Evolutionary conservation across 2,329 filamentous ascomycete genomes (phyloP), one percentile per base, ranked within the genome.

Genomic region (Chlorencoelia australis): DNA sequence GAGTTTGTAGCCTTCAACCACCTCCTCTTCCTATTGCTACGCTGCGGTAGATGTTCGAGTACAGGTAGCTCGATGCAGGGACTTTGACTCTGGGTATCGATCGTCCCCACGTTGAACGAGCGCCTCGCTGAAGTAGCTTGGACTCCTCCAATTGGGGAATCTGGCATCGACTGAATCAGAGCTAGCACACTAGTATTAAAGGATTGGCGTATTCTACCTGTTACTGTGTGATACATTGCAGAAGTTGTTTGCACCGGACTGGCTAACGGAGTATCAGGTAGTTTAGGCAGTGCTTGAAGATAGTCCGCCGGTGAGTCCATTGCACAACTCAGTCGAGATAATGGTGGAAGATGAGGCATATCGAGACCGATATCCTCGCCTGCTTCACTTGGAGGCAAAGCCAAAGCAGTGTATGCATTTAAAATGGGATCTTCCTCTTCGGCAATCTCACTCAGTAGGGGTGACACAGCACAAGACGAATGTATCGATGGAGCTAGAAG

Each of bases 381-480:
- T 9, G 29, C 13, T 7, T 26, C n/a, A 8, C 19, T 22, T 25
- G 15, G 34, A 7, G 19, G 16, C n/a, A 31, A 16, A 9, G 24
- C 13, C 13, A 35, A 21, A 9, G 24, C 18, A n/a, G 21, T 18
- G 14, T 11, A 34, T 7, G 16, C 29, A 7, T 22, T 24, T 6
- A 39, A 3, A 10, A 5, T n/a, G n/a, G n/a, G n/a, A n/a, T n/a
- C 15, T 5, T n/a, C 15, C 28, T 34, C 36, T 14, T 39, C 36
- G n/a, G 24, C 13, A 9, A 30, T 35, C 2, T 10, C 36, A 9
- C 17, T 14, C 16, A 30, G 13, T 3, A 10, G 28, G 9, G 15
- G 25, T 14, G 25, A 17, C 7, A 30, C 17, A 10, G 26, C n/a
- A 3, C 15, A 11, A 15, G 36, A 19, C 18, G 14, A 4, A 15